phyloP scores from a whole-genome alignment of 352 stramenopile species.

The Phytophthora uliginosa region DNA sequence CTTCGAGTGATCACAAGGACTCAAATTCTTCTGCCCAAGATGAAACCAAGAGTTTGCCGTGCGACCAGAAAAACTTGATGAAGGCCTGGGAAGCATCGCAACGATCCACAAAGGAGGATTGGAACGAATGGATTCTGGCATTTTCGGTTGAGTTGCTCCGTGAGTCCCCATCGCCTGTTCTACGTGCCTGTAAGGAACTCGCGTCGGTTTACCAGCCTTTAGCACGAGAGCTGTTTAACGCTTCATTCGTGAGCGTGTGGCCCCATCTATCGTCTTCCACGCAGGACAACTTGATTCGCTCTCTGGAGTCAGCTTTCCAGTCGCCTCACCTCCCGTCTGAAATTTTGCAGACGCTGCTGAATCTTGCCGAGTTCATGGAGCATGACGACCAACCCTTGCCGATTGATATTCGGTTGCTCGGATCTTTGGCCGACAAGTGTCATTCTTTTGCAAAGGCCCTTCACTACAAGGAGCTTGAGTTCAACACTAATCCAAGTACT shows the following conservation, averaged over 20 bases:
- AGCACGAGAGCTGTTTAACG: constrained; percentile 98
- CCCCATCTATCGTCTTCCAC: constrained; percentile 93
- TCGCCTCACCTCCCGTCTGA: constrained; percentile 95
- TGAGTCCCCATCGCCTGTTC: constrained; percentile 96
- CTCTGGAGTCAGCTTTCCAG: constrained; percentile 97
- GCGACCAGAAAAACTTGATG: constrained; percentile 86
- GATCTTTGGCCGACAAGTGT: constrained; percentile 97
- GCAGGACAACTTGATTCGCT: constrained; percentile 95
- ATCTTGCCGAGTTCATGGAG: constrained; percentile 99
- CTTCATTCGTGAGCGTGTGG: constrained; percentile 99
- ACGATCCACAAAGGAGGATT: constrained; percentile 94
- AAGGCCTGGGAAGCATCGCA: constrained; percentile 91
- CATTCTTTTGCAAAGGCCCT: constrained; percentile 99
- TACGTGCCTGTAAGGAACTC: constrained; percentile 96
- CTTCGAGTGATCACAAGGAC: constrained; percentile 49
- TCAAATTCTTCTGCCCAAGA: constrained; percentile 45
- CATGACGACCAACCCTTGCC: constrained; percentile 97
- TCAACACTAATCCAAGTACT: constrained; percentile 91
- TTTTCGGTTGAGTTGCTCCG: constrained; percentile 98
- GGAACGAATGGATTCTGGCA: constrained; percentile 99
- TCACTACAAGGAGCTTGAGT: constrained; percentile 99
- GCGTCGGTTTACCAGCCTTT: constrained; percentile 99
- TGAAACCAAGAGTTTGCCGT: constrained; percentile 83
- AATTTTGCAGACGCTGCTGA: constrained; percentile 98
- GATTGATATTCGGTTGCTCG: constrained; percentile 98